phyloP scores from a whole-genome alignment of 768 basidiomycete genomes.

The Leccinellum rugosiceps region DNA sequence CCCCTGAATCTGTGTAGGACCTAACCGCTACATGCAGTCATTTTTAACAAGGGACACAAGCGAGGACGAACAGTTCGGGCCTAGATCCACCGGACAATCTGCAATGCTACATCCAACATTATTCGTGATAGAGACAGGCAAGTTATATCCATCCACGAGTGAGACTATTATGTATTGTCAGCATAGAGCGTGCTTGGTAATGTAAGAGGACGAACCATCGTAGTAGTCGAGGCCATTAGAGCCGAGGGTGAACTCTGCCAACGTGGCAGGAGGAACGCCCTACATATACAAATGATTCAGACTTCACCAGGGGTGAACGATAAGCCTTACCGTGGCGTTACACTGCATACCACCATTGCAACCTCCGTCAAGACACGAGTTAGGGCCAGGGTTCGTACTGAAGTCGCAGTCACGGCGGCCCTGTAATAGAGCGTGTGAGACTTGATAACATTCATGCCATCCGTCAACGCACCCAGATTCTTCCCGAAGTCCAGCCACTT shows the following conservation, averaged over 20 bases:
- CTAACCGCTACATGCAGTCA: slow-evolving; percentile 25
- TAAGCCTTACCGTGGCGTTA: slow-evolving; percentile 37
- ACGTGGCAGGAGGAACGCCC: slow-evolving; percentile 66
- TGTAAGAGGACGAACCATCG: slow-evolving; percentile 45
- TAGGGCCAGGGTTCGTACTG: slow-evolving; percentile 44
- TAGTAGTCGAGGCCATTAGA: slow-evolving; percentile 50
- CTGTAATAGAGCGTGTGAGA: slow-evolving; percentile 15
- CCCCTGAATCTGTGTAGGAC: slow-evolving; percentile 46
- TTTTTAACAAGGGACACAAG: not conserved
- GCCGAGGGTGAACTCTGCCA: slow-evolving; percentile 65
- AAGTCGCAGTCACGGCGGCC: slow-evolving; percentile 64
- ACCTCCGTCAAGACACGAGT: slow-evolving; percentile 61
- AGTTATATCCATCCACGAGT: slow-evolving; percentile 63
- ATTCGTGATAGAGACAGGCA: slow-evolving; percentile 58
- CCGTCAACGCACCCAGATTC: slow-evolving; percentile 51
- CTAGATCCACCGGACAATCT: slow-evolving; percentile 60
- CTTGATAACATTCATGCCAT: not conserved
- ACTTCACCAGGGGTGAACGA: not conserved
- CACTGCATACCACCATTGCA: slow-evolving; percentile 69
- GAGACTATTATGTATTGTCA: slow-evolving; percentile 40
- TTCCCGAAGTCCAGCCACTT: slow-evolving; percentile 60
- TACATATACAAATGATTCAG: slow-evolving; percentile 12
- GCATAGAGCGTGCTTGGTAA: not conserved
- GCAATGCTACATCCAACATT: slow-evolving; percentile 52
- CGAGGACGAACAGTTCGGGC: slow-evolving; percentile 45